Evolutionary conservation across 2,329 filamentous ascomycete genomes (phyloP).

Genomic region (Penicillium sp.): DNA sequence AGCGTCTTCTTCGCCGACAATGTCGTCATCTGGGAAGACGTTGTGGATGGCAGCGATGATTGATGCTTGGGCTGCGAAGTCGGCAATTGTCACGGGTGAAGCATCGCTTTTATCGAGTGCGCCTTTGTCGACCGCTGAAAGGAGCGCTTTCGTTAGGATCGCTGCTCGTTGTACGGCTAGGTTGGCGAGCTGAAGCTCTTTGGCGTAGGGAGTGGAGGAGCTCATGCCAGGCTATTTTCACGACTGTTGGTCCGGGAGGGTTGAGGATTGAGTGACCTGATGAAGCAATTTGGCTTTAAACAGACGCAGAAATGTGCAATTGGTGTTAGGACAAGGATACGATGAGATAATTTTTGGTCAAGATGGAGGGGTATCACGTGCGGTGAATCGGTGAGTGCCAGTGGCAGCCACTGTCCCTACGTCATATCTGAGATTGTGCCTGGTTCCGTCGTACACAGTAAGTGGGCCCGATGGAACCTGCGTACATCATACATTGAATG

Average conservation of each 20-base stretch:
- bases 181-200: conserved; percentile 38
- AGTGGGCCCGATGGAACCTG: background rate
- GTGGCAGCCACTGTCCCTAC: too few species aligned
- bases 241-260: background rate
- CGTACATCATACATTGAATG: background rate
- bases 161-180: conserved; percentile 55
- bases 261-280: background rate
- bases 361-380: conserved; percentile 8
- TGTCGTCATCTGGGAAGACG: conserved; percentile 54
- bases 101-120: conserved; percentile 56
- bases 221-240: conserved; percentile 21
- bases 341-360: background rate
- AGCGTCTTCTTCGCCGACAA: conserved; percentile 60
- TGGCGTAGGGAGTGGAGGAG: conserved; percentile 27
- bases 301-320: background rate
- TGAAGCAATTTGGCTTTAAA: background rate
- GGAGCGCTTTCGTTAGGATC: conserved; percentile 55
- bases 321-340: background rate
- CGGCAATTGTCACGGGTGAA: conserved; percentile 60
- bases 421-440: conserved; percentile 3
- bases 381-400: conserved; percentile 3
- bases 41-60: conserved; percentile 56
- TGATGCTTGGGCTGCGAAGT: conserved; percentile 61
- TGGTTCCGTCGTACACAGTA: background rate
- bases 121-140: conserved; percentile 48